Conservation (phyloP, 352 stramenopile species). For the Globisporangium solare region DNA sequence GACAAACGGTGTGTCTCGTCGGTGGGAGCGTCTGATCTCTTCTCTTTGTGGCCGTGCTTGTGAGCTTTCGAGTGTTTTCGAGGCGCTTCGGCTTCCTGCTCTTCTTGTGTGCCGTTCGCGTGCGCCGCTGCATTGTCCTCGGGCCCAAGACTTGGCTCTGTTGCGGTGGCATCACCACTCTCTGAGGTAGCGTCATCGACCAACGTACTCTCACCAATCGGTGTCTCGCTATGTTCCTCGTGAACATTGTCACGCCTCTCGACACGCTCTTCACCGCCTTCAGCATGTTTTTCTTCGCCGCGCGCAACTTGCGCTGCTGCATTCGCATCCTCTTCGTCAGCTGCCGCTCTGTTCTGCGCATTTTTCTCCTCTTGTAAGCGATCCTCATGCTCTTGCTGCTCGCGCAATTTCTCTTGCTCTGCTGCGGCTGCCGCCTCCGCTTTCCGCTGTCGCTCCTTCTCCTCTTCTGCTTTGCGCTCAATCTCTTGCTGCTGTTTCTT, state of each 20-base stretch:
- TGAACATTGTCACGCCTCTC: not conserved
- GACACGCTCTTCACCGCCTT: not conserved
- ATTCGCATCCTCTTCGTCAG: not conserved
- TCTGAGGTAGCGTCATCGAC: no score
- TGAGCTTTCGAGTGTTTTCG: not conserved
- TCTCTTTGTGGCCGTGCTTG: not conserved
- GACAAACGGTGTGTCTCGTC: not conserved
- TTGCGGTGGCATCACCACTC: no score
- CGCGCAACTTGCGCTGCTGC: not conserved
- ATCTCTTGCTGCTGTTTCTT: slow-evolving; percentile 25
- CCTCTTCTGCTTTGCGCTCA: slow-evolving; percentile 19
- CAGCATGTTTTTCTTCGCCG: not conserved
- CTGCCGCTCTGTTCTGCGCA: slow-evolving; percentile 2
- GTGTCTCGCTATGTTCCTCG: no score
- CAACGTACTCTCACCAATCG: no score
- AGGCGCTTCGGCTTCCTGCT: not conserved
- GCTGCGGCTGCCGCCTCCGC: slow-evolving; percentile 16
- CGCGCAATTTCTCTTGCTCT: not conserved
- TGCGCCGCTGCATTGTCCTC: no score
- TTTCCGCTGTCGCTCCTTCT: slow-evolving; percentile 21
- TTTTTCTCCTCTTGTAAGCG: slow-evolving; percentile 16
- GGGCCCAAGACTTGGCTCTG: no score
- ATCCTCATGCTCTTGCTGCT: not conserved
- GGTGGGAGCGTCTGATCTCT: no score
- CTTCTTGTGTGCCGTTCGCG: not conserved